Percentiles rank a stretch among this genome's conserved stretches.
phyloP scores from a whole-genome alignment of 495 filamentous ascomycete genomes.

The Astrothelium macrocarpum region DNA sequence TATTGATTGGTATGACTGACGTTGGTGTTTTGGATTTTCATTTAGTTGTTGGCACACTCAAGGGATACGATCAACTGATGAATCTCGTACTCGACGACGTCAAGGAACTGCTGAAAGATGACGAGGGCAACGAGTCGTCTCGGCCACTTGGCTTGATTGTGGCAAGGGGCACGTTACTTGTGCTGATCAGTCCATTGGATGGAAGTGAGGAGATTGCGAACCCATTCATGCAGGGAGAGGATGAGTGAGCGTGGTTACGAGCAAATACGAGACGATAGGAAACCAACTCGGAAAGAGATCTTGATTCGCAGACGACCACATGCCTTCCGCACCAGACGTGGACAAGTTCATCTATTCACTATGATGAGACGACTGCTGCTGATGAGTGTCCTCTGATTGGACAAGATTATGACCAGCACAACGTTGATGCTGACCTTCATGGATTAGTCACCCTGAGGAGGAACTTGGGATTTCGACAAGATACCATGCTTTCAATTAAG shows the following conservation, averaged over 20 bases:
- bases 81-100: conserved; percentile 94
- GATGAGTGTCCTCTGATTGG: no score
- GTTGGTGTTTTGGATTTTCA: neutral
- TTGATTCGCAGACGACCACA: no score
- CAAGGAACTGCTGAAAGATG: conserved; percentile 80
- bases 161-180: conserved; percentile 82
- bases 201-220: conserved; percentile 94
- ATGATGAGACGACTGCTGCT: no score
- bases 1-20: neutral
- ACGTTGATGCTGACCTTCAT: no score
- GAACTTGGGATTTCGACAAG: no score
- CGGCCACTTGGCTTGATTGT: conserved; percentile 84
- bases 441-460: no score
- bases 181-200: conserved; percentile 83
- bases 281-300: no score
- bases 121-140: conserved; percentile 78
- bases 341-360: no score
- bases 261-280: no score
- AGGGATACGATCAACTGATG: conserved; percentile 95
- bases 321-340: no score
- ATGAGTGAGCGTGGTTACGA: conserved; percentile 28
- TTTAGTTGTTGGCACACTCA: conserved; percentile 75
- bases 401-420: no score
- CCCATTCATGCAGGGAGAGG: conserved; percentile 70
- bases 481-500: no score